A percentile compares a stretch with the other conserved stretches of the same genome.
These are phyloP conservation scores for Acidiella bohemica DNA, from an alignment of 495 filamentous ascomycete species.

Conservation along the genomic window DNA sequence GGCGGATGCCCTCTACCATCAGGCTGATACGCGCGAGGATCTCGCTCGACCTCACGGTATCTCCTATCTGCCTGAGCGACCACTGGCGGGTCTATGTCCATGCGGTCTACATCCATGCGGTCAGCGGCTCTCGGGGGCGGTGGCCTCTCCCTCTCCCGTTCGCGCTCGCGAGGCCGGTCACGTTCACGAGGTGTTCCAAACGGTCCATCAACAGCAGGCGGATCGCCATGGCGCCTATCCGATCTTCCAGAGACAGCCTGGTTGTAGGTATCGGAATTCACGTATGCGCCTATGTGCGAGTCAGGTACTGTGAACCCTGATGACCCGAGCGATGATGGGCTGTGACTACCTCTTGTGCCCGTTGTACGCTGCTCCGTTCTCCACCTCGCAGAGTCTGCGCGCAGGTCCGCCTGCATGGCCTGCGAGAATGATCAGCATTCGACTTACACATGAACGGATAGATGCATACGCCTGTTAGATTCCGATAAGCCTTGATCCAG, in stretches of 20 bases:
- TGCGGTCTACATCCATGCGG: constrained; percentile 4
- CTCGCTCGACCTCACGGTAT: constrained; percentile 6
- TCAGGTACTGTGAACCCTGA: constrained; percentile 21
- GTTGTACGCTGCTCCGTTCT: constrained; percentile 40
- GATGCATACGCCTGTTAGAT: constrained; percentile 67
- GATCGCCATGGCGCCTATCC: constrained; percentile 10
- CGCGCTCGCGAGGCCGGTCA: neutral
- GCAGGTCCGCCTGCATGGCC: constrained; percentile 83
- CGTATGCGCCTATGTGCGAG: constrained; percentile 10
- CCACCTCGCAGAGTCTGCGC: constrained; percentile 70
- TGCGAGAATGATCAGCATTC: too few relatives aligned
- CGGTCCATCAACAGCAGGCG: constrained; percentile 7
- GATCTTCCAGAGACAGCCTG: neutral
- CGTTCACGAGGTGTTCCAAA: constrained; percentile 4
- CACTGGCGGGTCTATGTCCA: constrained; percentile 15
- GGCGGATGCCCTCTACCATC: constrained; percentile 3
- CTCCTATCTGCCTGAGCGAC: constrained; percentile 7
- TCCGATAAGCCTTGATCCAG: constrained; percentile 78
- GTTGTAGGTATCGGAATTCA: constrained; percentile 9
- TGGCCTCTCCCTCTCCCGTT: neutral
- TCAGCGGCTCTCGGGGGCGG: neutral
- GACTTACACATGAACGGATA: too few relatives aligned
- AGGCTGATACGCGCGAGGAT: constrained; percentile 3
- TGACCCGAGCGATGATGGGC: neutral
- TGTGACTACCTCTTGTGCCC: constrained; percentile 19